Evolutionary conservation across 768 basidiomycete genomes (phyloP).

Genomic region (Pleurotus platypus): DNA sequence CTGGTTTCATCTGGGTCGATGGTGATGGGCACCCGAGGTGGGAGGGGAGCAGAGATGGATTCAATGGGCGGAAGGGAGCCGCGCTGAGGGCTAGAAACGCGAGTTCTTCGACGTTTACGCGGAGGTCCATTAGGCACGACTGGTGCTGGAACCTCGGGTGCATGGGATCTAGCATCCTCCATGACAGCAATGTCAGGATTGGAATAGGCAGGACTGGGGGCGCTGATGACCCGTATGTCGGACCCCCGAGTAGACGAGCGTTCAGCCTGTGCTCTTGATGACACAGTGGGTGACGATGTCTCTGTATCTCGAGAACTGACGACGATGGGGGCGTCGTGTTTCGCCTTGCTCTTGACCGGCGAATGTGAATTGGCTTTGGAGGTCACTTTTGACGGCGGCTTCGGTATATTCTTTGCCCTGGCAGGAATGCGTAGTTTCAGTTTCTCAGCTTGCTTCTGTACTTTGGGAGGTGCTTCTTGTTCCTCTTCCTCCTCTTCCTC

Average conservation of each 20-base stretch:
- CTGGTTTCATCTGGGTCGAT: slow-evolving; percentile 9
- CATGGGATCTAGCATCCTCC: slow-evolving; percentile 4
- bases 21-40: slow-evolving; percentile 6
- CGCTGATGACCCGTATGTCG: neutral
- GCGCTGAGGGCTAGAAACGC: no score
- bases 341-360: neutral
- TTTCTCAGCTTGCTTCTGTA: slow-evolving; percentile 28
- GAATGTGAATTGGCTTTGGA: slow-evolving; percentile 15
- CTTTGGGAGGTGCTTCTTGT: slow-evolving; percentile 10
- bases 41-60: slow-evolving; percentile 17
- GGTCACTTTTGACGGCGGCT: slow-evolving; percentile 18
- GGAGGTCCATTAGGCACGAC: no score
- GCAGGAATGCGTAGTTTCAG: slow-evolving; percentile 32
- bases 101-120: no score
- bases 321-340: neutral
- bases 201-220: slow-evolving; percentile 20
- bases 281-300: neutral
- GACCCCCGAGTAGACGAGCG: neutral
- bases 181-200: slow-evolving; percentile 25
- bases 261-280: neutral
- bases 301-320: neutral
- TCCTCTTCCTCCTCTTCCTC: slow-evolving; percentile 1
- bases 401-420: slow-evolving; percentile 15
- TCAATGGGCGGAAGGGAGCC: slow-evolving; percentile 24
- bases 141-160: no score